Conservation (phyloP, 2,329 filamentous ascomycete genomes). For the Fusarium sp. region DNA sequence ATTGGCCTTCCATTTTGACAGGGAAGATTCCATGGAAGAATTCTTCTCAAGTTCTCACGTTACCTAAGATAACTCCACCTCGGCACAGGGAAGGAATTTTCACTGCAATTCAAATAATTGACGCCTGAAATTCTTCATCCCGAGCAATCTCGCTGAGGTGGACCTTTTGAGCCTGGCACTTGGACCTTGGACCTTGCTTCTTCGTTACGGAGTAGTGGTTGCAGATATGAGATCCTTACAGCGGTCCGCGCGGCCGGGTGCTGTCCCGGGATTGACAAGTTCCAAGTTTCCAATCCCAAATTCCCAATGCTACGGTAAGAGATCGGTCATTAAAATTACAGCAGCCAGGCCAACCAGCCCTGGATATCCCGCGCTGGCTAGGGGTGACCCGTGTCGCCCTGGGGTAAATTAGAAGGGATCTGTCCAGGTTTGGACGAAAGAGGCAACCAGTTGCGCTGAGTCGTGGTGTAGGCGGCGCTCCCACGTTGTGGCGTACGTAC, state of each 20-base stretch:
- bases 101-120: not conserved
- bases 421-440: slow-evolving; percentile 8
- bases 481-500: slow-evolving; percentile 5
- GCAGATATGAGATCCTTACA: slow-evolving; percentile 2
- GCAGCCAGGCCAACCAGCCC: not conserved
- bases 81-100: not conserved
- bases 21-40: slow-evolving; percentile 28
- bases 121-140: slow-evolving; percentile 11
- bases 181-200: not conserved
- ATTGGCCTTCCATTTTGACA: slow-evolving; percentile 14
- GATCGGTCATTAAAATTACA: slow-evolving; percentile 18
- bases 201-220: not conserved
- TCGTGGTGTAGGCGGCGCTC: slow-evolving; percentile 29
- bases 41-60: slow-evolving; percentile 6
- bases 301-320: slow-evolving; percentile 14
- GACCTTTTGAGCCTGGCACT: slow-evolving; percentile 5
- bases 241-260: slow-evolving; percentile 14
- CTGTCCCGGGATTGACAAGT: slow-evolving; percentile 7
- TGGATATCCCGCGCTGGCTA: not conserved
- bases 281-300: slow-evolving; percentile 21
- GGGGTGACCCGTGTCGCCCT: not conserved
- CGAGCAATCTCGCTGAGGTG: slow-evolving; percentile 31
- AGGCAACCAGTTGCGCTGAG: slow-evolving; percentile 2
- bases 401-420: not conserved
- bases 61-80: slow-evolving; percentile 8